Evolutionary conservation across 2,329 filamentous ascomycete genomes (phyloP).

Genomic region (Fonsecaea multimorphosa): DNA sequence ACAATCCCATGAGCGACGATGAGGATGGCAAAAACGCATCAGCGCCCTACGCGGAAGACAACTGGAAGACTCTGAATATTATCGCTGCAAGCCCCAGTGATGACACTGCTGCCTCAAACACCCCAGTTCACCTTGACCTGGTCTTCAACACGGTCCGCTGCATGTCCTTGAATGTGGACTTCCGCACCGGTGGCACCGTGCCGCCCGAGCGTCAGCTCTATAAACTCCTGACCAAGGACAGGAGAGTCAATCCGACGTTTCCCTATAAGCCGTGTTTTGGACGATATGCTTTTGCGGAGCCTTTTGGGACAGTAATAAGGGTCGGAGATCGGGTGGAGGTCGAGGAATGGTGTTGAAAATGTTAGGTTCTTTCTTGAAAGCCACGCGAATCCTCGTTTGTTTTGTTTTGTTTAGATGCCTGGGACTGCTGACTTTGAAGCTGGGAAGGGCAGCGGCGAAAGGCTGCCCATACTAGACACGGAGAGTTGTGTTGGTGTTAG

Average conservation of each 20-base stretch:
- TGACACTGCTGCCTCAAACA: not conserved
- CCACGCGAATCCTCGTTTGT: too few species aligned
- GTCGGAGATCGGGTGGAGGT: constrained; percentile 15
- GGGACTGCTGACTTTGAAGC: too few species aligned
- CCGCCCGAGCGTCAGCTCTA: constrained; percentile 16
- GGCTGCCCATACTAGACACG: too few species aligned
- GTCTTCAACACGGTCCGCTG: constrained; percentile 24
- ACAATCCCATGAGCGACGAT: not conserved
- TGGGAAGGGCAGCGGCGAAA: too few species aligned
- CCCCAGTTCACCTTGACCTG: constrained; percentile 15
- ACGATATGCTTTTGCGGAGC: constrained; percentile 26
- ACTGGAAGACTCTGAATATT: constrained; percentile 7
- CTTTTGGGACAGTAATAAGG: constrained; percentile 10
- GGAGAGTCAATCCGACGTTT: constrained; percentile 20
- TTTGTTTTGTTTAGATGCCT: too few species aligned
- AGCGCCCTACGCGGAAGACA: constrained; percentile 8
- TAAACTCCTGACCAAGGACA: constrained; percentile 21
- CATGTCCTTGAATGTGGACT: constrained; percentile 22
- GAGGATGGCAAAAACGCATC: not conserved
- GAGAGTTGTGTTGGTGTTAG: too few species aligned
- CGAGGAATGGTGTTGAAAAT: constrained; percentile 8
- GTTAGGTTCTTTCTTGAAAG: too few species aligned
- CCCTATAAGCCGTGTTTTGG: constrained; percentile 26
- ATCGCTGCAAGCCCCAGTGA: not conserved
- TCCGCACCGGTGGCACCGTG: constrained; percentile 19